A percentile compares a stretch with the other conserved stretches of the same genome.
Evolutionary conservation across 1,284 basidiomycete species (phyloP).

Genomic region (Porodaedalea pini): DNA sequence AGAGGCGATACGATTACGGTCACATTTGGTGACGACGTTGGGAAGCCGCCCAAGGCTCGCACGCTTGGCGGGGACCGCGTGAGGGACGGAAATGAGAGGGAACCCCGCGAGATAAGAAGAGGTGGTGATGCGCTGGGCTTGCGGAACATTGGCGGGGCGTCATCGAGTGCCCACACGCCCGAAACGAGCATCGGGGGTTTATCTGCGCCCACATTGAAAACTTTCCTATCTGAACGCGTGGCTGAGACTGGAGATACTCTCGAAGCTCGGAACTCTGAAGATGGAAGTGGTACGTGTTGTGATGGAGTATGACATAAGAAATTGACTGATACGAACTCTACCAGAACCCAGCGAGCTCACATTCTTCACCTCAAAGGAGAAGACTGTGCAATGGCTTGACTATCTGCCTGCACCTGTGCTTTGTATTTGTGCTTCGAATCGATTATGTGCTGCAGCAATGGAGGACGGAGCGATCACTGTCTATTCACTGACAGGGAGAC

Average conservation of each 20-base stretch:
- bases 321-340: slow-evolving; percentile 4
- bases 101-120: slow-evolving; percentile 26
- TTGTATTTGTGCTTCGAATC: slow-evolving; percentile 56
- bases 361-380: slow-evolving; percentile 59
- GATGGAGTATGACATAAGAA: no score
- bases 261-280: slow-evolving; percentile 78
- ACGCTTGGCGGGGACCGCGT: slow-evolving; percentile 72
- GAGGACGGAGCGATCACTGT: slow-evolving; percentile 75
- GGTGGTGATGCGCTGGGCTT: slow-evolving; percentile 30
- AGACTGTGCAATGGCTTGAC: slow-evolving; percentile 74
- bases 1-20: slow-evolving; percentile 43
- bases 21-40: slow-evolving; percentile 41
- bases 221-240: slow-evolving; percentile 52
- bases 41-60: slow-evolving; percentile 43
- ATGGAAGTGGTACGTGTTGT: slow-evolving; percentile 43
- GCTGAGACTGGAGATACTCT: slow-evolving; percentile 67
- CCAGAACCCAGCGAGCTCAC: slow-evolving; percentile 67
- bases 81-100: slow-evolving; percentile 46
- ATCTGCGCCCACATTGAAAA: slow-evolving; percentile 49
- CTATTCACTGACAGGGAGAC: slow-evolving; percentile 77
- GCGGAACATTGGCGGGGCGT: slow-evolving; percentile 1
- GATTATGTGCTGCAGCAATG: slow-evolving; percentile 73
- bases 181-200: slow-evolving; percentile 18
- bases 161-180: not conserved
- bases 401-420: slow-evolving; percentile 74